These are phyloP conservation scores for Entonaema liquescens DNA, from an alignment of 495 filamentous ascomycete genomes.

Conservation along the genomic window DNA sequence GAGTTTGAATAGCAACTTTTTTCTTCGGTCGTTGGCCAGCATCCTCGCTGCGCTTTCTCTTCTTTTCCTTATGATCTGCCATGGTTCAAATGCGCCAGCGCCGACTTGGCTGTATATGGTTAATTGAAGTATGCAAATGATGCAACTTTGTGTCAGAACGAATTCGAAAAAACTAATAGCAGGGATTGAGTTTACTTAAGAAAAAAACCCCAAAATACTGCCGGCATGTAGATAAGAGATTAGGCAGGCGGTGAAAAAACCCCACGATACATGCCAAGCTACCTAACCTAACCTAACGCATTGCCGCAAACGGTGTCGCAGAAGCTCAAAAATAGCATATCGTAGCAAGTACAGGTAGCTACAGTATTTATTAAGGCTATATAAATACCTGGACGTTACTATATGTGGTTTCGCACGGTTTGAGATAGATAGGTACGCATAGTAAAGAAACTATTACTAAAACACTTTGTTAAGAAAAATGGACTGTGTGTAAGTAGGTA, in stretches of 20 bases:
- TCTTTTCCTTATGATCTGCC: conserved; percentile 69
- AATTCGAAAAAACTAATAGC: conserved; percentile 15
- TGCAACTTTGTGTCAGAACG: conserved; percentile 3
- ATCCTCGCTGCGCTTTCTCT: conserved; percentile 74
- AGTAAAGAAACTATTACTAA: too few relatives aligned
- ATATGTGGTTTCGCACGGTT: too few relatives aligned
- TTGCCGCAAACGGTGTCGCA: background rate
- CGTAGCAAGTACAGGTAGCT: background rate
- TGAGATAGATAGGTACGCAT: too few relatives aligned
- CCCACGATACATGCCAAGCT: conserved; percentile 18
- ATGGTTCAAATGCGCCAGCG: conserved; percentile 50
- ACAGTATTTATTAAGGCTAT: too few relatives aligned
- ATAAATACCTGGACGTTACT: too few relatives aligned
- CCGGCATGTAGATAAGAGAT: conserved; percentile 24
- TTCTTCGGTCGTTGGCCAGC: conserved; percentile 63
- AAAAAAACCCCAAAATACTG: conserved; percentile 29
- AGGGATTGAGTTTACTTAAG: conserved; percentile 25
- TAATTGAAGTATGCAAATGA: background rate
- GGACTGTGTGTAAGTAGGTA: too few relatives aligned
- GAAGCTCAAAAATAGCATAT: background rate
- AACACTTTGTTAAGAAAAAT: too few relatives aligned
- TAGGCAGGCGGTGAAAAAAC: conserved; percentile 43
- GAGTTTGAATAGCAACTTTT: conserved; percentile 64
- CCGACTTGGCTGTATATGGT: background rate
- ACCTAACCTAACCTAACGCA: background rate